Evolutionary conservation across 306 rosid genomes (phyloP), one percentile per base, ranked within the genome.

Genomic region (Aeschynomene evenia): DNA sequence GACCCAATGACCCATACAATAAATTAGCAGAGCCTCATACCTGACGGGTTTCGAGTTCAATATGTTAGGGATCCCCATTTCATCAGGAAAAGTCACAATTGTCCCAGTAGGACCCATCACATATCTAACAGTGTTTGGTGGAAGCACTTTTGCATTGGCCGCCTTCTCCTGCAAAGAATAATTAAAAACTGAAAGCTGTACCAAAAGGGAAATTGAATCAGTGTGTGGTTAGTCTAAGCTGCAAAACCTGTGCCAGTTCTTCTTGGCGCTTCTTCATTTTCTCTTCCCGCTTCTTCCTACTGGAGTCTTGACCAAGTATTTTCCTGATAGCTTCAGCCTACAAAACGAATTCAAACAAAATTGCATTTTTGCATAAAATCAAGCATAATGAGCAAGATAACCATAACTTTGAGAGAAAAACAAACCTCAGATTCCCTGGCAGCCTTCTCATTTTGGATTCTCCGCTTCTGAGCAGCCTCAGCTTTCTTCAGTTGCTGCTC

Each of bases 301-400:
- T 87, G 61, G 97, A 95, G 71, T 95, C 99, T 85, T 95, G 99
- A 76, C 97, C 97, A 16, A 87, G 99, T 61, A 95, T 95, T 83
- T 95, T 95, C 72, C 84, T 89, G 80, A 91, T 91, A 70, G 95
- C 99, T 85, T 85, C 99, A 26, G 88, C 97, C 99, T 91, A 62
- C 73, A 79, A 69, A 31, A 78, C 63, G 54, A 62, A 64, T 66
- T 40, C 49, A 76, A 68, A 48, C 57, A 16, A 23, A 58, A 40
- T 39, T 43, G 72, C 15, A 53, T n/a, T 33, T 63, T 42, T 18
- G 46, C 21, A 51, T 64, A 62, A 51, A 55, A 72, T 46, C 22
- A 8, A 74, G 36, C 15, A 49, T 31, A 63, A 57, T 13, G 59
- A 21, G 59, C 46, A 63, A 24, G 18, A 11, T 37, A 73, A 36